phyloP scores from a whole-genome alignment of 345 rosid species.

The Melaleuca alternifolia region DNA sequence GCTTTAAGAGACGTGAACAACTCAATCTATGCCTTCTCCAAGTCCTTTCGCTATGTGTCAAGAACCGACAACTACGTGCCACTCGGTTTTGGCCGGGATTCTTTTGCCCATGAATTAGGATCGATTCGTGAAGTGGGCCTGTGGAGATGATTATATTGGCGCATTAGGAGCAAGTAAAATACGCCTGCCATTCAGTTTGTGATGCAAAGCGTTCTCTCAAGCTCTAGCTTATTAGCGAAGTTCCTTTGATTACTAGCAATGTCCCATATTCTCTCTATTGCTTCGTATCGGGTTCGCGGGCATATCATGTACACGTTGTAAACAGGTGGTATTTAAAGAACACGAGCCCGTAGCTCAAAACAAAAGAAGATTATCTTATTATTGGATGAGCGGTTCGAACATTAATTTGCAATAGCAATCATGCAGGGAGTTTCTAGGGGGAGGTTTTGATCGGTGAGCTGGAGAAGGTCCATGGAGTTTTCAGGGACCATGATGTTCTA shows the following conservation, averaged over 20 bases:
- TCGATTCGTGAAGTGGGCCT: not conserved
- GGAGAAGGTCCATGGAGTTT: not conserved
- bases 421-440: not conserved
- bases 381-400: not conserved
- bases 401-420: not conserved
- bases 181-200: not conserved
- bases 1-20: not conserved
- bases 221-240: not conserved
- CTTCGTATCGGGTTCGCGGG: not conserved
- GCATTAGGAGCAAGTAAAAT: not conserved
- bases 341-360: not conserved
- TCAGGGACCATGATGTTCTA: not conserved
- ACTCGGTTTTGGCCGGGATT: not conserved
- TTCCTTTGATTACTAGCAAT: not conserved
- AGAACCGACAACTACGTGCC: not conserved
- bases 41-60: not conserved
- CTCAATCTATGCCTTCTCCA: not conserved
- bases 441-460: not conserved
- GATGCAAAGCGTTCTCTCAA: not conserved
- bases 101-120: not conserved
- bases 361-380: not conserved
- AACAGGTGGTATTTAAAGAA: not conserved
- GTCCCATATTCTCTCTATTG: not conserved
- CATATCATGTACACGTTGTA: not conserved
- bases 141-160: not conserved